Percentiles rank a stretch among this genome's conserved stretches.
Conservation (phyloP, 225 moss, liverwort and hornwort genomes). For the Anthoceros angustus region DNA sequence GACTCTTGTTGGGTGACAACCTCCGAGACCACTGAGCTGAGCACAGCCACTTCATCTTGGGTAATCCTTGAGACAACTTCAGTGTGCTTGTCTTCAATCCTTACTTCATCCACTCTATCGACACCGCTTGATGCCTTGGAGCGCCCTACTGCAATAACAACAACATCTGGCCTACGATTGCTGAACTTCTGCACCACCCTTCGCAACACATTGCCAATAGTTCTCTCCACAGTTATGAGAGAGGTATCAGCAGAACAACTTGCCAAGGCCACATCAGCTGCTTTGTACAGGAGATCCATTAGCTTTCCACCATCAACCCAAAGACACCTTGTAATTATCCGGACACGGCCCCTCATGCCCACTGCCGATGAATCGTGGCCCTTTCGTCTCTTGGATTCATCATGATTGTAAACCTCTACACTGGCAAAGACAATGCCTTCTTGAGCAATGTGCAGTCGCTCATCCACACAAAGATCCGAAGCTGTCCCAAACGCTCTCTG, state of each 20-base stretch:
- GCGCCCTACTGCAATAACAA: conserved; percentile 42
- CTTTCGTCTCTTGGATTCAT: conserved; percentile 29
- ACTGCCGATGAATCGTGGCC: conserved; percentile 38
- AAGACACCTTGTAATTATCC: conserved; percentile 80
- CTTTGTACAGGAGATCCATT: conserved; percentile 59
- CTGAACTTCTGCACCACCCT: conserved; percentile 83
- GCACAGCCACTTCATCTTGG: too few relatives aligned
- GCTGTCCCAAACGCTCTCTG: conserved; percentile 98
- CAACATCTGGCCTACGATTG: conserved; percentile 86
- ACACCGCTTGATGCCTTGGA: too few relatives aligned
- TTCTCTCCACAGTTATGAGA: conserved; percentile 63
- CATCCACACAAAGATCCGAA: conserved; percentile 70
- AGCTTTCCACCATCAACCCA: conserved; percentile 83
- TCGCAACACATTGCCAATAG: conserved; percentile 53
- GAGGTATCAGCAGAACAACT: conserved; percentile 47
- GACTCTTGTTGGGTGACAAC: too few relatives aligned
- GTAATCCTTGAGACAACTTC: too few relatives aligned
- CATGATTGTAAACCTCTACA: conserved; percentile 41
- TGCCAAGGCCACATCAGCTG: conserved; percentile 63
- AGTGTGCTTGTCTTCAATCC: too few relatives aligned
- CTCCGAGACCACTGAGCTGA: too few relatives aligned
- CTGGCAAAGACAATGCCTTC: conserved; percentile 93
- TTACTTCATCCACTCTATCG: too few relatives aligned
- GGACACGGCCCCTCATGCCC: conserved; percentile 56
- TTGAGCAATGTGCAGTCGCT: conserved; percentile 89